Evolutionary conservation across 495 filamentous ascomycete species (phyloP), one percentile per base, ranked within the genome.

Genomic region (Aspergillus mulundensis): DNA sequence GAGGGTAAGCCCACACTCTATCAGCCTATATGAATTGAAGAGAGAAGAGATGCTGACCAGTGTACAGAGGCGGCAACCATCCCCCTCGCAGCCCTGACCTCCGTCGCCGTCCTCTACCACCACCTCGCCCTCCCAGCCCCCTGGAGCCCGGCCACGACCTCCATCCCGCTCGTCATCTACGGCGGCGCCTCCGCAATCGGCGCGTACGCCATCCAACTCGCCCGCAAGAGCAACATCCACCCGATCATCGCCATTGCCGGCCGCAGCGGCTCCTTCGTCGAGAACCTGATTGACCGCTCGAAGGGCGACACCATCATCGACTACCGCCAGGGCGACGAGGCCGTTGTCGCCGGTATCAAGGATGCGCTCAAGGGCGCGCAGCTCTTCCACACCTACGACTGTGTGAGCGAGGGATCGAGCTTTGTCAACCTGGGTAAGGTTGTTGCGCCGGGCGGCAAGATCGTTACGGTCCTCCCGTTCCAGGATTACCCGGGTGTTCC

Each of bases 1-100:
- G 87, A 91, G 49, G 67, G 65, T 69, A 10, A n/a, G 54, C 34
- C 28, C 16, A 12, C 10, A 32, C n/a, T n/a, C n/a, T n/a, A n/a
- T n/a, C n/a, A n/a, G n/a, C n/a, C n/a, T n/a, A n/a, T n/a, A n/a
- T n/a, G n/a, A n/a, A n/a, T n/a, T n/a, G n/a, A n/a, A n/a, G n/a
- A n/a, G n/a, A n/a, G n/a, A n/a, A n/a, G n/a, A n/a, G n/a, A n/a
- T 21, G 8, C 40, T n/a, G 16, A 12, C 19, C 15, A 25, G 16
- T 25, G 34, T 32, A n/a, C 56, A 50, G 84, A 88, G 65, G 87
- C 80, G 6, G 81, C 87, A 1, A 81, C 87, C 0, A 74, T 89
- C 44, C 87, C 86, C 1, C 76, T 91, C 7, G 86, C 87, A 3
- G 85, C 84, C 38, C 81, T 89, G 80, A 90, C 87, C 1, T 76